phyloP scores from a whole-genome alignment of 108 stramenopile species.

The Discostella stelligeroides region DNA sequence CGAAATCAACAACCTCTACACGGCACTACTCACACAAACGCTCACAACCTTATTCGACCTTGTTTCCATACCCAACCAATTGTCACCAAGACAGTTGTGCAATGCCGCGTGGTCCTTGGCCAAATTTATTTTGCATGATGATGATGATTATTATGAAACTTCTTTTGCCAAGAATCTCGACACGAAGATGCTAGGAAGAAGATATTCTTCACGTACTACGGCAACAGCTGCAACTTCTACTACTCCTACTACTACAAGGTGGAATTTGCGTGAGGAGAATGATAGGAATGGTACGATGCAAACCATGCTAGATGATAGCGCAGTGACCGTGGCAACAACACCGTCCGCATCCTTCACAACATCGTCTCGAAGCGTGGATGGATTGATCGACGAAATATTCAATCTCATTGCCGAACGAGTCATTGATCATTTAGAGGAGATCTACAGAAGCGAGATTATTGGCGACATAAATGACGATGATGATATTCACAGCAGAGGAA shows the following conservation, averaged over 20 bases:
- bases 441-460: conserved; percentile 5
- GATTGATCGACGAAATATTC: conserved; percentile 47
- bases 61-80: conserved; percentile 33
- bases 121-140: conserved; percentile 65
- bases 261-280: conserved; percentile 30
- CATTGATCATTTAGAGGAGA: conserved; percentile 31
- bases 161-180: conserved; percentile 17
- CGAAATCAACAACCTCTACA: no score
- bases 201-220: no score
- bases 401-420: conserved; percentile 64
- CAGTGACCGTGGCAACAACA: no score
- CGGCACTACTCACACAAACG: conserved; percentile 38
- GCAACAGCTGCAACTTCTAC: conserved; percentile 4
- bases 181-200: conserved; percentile 11
- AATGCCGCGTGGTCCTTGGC: conserved; percentile 83
- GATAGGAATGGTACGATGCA: no score
- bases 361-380: not conserved
- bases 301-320: no score
- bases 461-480: no score
- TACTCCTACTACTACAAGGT: no score
- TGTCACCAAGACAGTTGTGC: conserved; percentile 72
- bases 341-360: no score
- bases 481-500: no score
- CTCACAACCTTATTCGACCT: conserved; percentile 50
- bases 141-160: conserved; percentile 51